Percentiles rank a stretch among this genome's conserved stretches.
Conservation (phyloP, 805 yeast genomes). For the Lipomyces yamadae region DNA sequence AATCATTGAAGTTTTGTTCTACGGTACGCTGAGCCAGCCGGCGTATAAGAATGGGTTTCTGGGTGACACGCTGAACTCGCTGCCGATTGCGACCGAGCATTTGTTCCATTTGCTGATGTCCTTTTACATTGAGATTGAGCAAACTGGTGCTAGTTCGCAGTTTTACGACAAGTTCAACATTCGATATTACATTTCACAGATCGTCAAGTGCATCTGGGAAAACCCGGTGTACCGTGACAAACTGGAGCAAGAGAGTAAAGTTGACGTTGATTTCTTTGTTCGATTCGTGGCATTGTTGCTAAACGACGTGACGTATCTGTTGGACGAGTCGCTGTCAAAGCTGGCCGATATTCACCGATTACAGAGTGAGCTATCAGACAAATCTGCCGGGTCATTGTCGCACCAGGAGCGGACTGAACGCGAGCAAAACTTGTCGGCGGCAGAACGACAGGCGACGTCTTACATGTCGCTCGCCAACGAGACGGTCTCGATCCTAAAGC, state of each 20-base stretch:
- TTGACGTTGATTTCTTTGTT: conserved; percentile 81
- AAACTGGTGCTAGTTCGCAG: conserved; percentile 92
- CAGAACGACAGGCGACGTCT: conserved; percentile 79
- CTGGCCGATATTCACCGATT: conserved; percentile 75
- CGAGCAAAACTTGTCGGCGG: conserved; percentile 65
- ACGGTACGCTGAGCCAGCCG: conserved; percentile 60
- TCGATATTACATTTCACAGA: conserved; percentile 81
- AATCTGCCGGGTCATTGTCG: conserved; percentile 40
- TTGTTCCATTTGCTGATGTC: conserved; percentile 82
- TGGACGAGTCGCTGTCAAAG: conserved; percentile 88
- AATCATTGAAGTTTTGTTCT: conserved; percentile 76
- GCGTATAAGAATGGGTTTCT: conserved; percentile 67
- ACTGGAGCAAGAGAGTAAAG: conserved; percentile 66
- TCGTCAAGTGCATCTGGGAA: conserved; percentile 83
- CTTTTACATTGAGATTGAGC: conserved; percentile 92
- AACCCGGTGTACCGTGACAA: conserved; percentile 69
- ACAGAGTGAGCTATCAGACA: conserved; percentile 61
- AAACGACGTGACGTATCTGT: conserved; percentile 87
- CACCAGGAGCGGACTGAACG: conserved; percentile 35
- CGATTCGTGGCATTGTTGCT: conserved; percentile 92
- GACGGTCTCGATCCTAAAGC: conserved; percentile 74
- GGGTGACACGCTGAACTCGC: conserved; percentile 65
- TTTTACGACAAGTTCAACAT: conserved; percentile 95
- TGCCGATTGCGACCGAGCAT: conserved; percentile 65
- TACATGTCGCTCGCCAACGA: conserved; percentile 82